These are phyloP conservation scores for Acer saccharum DNA, from an alignment of 345 rosid genomes.

Conservation along the genomic window DNA sequence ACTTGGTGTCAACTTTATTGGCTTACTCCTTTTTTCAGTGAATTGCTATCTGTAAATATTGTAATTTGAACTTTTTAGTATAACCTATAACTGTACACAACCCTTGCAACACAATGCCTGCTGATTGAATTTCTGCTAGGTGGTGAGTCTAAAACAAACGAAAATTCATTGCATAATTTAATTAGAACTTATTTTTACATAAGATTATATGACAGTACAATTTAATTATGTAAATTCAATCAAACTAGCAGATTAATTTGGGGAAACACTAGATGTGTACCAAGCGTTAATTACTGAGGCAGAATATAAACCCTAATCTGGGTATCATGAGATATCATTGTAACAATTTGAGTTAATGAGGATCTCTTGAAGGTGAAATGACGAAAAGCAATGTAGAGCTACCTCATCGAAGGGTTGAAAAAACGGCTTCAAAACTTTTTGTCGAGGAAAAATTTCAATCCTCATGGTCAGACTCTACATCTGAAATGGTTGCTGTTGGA, in stretches of 20 bases:
- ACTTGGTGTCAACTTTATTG: neutral
- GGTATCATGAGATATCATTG: too few species aligned
- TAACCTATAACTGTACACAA: neutral
- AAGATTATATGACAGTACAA: neutral
- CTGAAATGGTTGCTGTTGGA: slow-evolving; percentile 18
- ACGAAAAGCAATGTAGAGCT: neutral
- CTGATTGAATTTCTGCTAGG: neutral
- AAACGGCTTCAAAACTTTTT: neutral
- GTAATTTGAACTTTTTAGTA: too few species aligned
- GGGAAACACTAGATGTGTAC: neutral
- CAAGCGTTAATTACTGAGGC: neutral
- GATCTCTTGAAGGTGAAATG: neutral
- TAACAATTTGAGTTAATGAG: neutral
- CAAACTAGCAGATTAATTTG: neutral
- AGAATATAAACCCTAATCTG: neutral
- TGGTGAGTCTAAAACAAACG: too few species aligned
- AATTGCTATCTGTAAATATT: neutral
- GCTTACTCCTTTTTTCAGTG: neutral
- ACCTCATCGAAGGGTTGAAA: neutral
- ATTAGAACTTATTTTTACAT: too few species aligned
- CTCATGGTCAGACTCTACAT: slow-evolving; percentile 35
- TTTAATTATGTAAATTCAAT: too few species aligned
- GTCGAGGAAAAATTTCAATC: slow-evolving; percentile 20
- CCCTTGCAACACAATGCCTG: neutral
- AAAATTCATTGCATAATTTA: too few species aligned